Conservation (phyloP, 306 rosid species). For the Cyclanthera cordifolia region DNA sequence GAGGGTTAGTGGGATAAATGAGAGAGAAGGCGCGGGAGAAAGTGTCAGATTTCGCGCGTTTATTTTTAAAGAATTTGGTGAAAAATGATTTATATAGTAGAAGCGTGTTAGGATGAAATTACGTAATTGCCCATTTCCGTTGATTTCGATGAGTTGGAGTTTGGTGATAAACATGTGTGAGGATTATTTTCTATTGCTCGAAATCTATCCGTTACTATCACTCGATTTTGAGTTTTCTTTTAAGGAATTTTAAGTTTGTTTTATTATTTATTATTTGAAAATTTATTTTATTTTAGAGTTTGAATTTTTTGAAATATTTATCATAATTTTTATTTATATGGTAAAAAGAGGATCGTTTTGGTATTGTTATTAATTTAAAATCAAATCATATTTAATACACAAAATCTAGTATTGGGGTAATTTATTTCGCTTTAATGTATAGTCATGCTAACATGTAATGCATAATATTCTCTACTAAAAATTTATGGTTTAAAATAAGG, state of each 20-base stretch:
- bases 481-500: no score
- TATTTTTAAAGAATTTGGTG: constrained; percentile 17
- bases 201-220: constrained; percentile 6
- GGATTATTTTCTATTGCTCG: background rate
- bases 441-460: background rate
- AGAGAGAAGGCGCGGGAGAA: constrained; percentile 34
- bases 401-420: background rate
- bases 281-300: no score
- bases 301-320: no score
- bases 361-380: background rate
- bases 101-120: constrained; percentile 9
- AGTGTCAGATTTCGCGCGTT: constrained; percentile 36
- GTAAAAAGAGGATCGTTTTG: background rate
- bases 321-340: no score
- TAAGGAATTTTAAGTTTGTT: background rate
- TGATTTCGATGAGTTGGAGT: constrained; percentile 4
- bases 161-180: constrained; percentile 1
- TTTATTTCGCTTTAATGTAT: background rate
- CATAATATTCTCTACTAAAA: background rate
- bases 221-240: background rate
- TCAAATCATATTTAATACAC: background rate
- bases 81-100: background rate
- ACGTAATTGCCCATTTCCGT: constrained; percentile 2
- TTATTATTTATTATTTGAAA: background rate
- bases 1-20: background rate